Conservation (phyloP, 305 asterid genomes). For the Andrographis paniculata region DNA sequence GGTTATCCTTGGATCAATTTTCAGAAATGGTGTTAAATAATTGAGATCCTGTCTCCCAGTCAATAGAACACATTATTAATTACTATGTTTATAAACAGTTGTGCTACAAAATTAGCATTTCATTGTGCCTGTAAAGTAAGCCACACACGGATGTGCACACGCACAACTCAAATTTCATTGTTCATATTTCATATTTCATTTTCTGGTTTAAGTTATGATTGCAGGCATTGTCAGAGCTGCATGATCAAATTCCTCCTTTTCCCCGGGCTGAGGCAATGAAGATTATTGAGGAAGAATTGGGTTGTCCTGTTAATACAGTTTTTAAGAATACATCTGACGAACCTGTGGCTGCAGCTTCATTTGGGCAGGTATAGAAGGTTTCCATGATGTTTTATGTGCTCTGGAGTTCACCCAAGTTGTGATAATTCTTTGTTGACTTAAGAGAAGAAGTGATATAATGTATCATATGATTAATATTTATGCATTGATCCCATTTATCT, state of each 20-base stretch:
- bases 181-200: conserved; percentile 21
- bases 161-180: too few species aligned
- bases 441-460: conserved; percentile 4
- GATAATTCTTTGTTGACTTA: conserved; percentile 2
- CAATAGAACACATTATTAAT: too few species aligned
- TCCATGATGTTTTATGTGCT: conserved; percentile 15
- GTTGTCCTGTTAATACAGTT: conserved; percentile 50
- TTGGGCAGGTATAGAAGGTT: conserved; percentile 76
- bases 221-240: conserved; percentile 92
- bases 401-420: conserved; percentile 11
- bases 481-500: conserved; percentile 7
- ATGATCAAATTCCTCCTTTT: conserved; percentile 89
- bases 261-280: conserved; percentile 76
- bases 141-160: too few species aligned
- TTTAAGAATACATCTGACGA: conserved; percentile 77
- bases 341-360: conserved; percentile 99
- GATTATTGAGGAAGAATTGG: conserved; percentile 84
- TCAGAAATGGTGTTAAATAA: too few species aligned
- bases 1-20: too few species aligned
- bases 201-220: conserved; percentile 40
- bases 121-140: too few species aligned
- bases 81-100: too few species aligned
- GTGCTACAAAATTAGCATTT: too few species aligned
- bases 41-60: too few species aligned
- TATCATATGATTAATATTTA: not conserved